A percentile compares a stretch with the other conserved stretches of the same genome.
Conservation (phyloP, 148 eudicot species). For the Chenopodium formosanum region DNA sequence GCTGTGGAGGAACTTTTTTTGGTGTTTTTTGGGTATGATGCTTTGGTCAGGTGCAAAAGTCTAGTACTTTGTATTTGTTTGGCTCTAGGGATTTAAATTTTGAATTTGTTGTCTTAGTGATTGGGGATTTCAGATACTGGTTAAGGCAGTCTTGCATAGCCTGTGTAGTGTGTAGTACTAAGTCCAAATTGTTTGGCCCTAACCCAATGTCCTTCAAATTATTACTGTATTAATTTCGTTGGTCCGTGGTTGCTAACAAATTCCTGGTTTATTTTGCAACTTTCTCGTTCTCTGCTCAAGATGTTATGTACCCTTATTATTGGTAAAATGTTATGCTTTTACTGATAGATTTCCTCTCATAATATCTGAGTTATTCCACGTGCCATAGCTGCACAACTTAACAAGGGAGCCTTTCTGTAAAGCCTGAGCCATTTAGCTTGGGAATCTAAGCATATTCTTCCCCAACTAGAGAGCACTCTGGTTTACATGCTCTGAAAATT, state of each 20-base stretch:
- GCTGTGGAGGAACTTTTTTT: neutral
- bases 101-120: neutral
- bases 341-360: too few species aligned
- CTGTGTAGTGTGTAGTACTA: neutral
- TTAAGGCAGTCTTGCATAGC: neutral
- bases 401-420: neutral
- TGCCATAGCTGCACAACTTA: neutral
- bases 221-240: neutral
- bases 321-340: neutral
- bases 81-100: neutral
- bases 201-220: too few species aligned
- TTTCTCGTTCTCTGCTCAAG: neutral
- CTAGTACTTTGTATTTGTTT: neutral
- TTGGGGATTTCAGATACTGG: neutral
- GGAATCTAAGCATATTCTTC: neutral
- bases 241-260: neutral
- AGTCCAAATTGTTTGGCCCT: too few species aligned
- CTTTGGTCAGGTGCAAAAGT: neutral
- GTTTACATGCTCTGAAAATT: neutral
- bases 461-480: neutral
- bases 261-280: neutral
- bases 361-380: neutral
- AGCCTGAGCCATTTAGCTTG: neutral
- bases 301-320: neutral
- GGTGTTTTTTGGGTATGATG: neutral